Percentiles rank a stretch among this genome's conserved stretches.
These are phyloP conservation scores for Kwoniella pini DNA, from an alignment of 768 basidiomycete genomes.

Conservation along the genomic window DNA sequence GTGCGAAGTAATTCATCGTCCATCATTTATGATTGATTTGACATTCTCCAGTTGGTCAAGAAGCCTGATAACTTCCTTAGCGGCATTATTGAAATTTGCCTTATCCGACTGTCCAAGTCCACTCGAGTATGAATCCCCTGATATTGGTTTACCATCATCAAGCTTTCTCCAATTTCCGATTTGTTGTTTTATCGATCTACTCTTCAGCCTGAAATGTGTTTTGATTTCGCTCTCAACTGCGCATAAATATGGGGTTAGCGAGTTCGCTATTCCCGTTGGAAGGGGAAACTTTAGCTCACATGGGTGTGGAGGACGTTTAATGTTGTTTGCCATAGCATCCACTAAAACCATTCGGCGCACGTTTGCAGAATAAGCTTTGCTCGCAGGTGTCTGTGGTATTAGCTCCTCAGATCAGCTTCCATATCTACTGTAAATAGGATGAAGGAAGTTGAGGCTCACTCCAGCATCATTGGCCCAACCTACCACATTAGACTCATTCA, in stretches of 20 bases:
- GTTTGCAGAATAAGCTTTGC: slow-evolving; percentile 62
- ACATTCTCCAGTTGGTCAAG: slow-evolving; percentile 27
- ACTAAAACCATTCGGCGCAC: slow-evolving; percentile 87
- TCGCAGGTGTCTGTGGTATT: slow-evolving; percentile 23
- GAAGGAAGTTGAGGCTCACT: no score
- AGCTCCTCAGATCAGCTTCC: not conserved
- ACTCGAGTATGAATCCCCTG: slow-evolving; percentile 1
- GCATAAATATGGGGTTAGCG: no score
- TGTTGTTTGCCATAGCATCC: slow-evolving; percentile 62
- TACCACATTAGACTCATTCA: not conserved
- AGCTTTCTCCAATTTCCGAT: slow-evolving; percentile 65
- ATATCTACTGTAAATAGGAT: no score
- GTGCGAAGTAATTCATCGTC: not conserved
- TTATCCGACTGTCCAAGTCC: not conserved
- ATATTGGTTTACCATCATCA: slow-evolving; percentile 71
- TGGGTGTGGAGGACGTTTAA: slow-evolving; percentile 38
- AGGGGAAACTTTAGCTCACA: no score
- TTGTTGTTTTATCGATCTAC: slow-evolving; percentile 67
- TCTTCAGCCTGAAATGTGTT: slow-evolving; percentile 88
- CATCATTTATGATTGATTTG: not conserved
- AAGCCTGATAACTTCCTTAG: slow-evolving; percentile 17
- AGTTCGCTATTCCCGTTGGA: no score
- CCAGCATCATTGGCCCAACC: slow-evolving; percentile 30
- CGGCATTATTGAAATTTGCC: slow-evolving; percentile 20
- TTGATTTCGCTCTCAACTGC: slow-evolving; percentile 82